phyloP scores from a whole-genome alignment of 768 basidiomycete genomes.

The Dictyophora rubrovolvata region DNA sequence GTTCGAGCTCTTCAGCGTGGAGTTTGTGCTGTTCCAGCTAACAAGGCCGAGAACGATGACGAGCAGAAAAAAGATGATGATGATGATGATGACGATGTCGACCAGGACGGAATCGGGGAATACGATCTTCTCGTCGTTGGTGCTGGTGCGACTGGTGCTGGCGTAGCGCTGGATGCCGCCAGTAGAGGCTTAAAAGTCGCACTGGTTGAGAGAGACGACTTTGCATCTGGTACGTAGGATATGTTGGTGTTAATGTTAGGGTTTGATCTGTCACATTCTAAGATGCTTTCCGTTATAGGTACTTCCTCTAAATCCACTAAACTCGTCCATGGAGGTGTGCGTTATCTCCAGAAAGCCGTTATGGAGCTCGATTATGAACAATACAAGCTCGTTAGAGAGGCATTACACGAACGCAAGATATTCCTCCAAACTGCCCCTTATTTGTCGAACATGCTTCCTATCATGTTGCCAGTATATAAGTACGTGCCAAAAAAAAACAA shows the following conservation, averaged over 20 bases:
- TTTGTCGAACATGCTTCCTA: conserved; percentile 84
- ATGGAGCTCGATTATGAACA: conserved; percentile 94
- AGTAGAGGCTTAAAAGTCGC: conserved; percentile 87
- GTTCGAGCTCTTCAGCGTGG: conserved; percentile 40
- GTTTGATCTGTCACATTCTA: not conserved
- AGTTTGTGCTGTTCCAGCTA: conserved; percentile 8
- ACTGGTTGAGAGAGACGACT: conserved; percentile 88
- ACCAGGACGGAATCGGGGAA: conserved; percentile 32
- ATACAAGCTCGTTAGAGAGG: conserved; percentile 93
- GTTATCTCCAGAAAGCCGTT: conserved; percentile 95
- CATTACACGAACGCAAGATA: conserved; percentile 82
- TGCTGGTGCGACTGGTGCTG: conserved; percentile 92
- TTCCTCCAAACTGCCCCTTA: conserved; percentile 97
- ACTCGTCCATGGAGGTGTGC: conserved; percentile 94
- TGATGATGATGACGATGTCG: conserved; percentile 17
- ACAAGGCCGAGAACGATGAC: not conserved
- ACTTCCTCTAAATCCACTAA: conserved; percentile 97
- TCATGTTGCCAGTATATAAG: conserved; percentile 97
- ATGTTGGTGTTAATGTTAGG: not conserved
- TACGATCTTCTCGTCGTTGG: conserved; percentile 83
- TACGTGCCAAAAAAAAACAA: conserved; percentile 22
- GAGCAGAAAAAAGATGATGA: conserved; percentile 28
- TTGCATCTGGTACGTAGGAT: conserved; percentile 59
- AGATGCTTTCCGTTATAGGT: conserved; percentile 33
- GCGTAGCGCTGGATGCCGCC: conserved; percentile 93